Percentiles rank a stretch among this genome's conserved stretches.
These are phyloP conservation scores for Aphanomyces cochlioides DNA, from an alignment of 352 stramenopile species.

Conservation along the genomic window DNA sequence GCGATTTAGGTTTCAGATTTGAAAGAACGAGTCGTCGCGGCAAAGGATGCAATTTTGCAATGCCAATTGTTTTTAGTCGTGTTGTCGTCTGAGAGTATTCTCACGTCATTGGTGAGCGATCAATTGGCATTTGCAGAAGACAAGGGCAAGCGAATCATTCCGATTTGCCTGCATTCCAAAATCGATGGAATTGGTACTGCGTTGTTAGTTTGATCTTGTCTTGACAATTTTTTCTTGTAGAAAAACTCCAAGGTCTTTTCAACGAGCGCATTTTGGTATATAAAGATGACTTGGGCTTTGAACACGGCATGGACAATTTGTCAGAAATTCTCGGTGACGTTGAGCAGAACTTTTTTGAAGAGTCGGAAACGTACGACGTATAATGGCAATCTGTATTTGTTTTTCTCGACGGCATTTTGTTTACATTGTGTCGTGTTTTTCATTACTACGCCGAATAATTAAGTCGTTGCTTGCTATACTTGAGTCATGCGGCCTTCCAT, in stretches of 20 bases:
- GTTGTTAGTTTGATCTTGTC: neutral
- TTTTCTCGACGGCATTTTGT: too few relatives aligned
- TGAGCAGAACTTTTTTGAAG: neutral
- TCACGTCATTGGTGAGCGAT: slow-evolving; percentile 69
- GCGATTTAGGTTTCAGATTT: slow-evolving; percentile 39
- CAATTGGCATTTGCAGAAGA: slow-evolving; percentile 81
- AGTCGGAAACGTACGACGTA: neutral
- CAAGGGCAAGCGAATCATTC: slow-evolving; percentile 77
- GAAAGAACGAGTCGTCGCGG: slow-evolving; percentile 67
- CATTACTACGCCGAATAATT: neutral
- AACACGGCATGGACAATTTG: slow-evolving; percentile 51
- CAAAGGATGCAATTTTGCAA: slow-evolving; percentile 72
- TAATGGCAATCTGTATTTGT: neutral
- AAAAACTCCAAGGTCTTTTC: slow-evolving; percentile 12
- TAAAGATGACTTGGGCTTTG: slow-evolving; percentile 59
- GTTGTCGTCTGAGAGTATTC: slow-evolving; percentile 67
- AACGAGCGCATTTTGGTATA: slow-evolving; percentile 47
- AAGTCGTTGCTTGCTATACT: neutral
- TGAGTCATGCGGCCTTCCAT: slow-evolving; percentile 43
- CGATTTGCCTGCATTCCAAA: slow-evolving; percentile 36
- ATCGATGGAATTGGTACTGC: neutral
- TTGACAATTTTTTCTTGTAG: neutral
- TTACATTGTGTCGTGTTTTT: too few relatives aligned
- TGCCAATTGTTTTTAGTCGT: slow-evolving; percentile 76
- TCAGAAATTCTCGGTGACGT: slow-evolving; percentile 6